Evolutionary conservation across 2,329 filamentous ascomycete species (phyloP).

Genomic region (Ophiognomonia clavigignenti-juglandacearum): DNA sequence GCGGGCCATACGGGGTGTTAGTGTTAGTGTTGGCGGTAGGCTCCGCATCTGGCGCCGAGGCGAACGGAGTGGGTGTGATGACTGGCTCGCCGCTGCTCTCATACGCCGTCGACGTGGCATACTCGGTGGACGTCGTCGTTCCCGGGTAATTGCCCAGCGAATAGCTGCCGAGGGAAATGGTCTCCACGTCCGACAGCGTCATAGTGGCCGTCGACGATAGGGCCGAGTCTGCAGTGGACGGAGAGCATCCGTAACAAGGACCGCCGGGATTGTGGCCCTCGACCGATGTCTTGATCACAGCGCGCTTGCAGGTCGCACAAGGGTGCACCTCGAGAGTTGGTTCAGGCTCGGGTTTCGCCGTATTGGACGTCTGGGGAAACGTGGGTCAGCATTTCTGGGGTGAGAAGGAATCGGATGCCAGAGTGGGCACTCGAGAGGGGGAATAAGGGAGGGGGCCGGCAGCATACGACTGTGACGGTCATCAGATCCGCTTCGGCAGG

Average conservation of each 20-base stretch:
- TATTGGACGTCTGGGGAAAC: slow-evolving; percentile 20
- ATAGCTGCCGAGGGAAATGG: not conserved
- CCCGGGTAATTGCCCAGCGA: not conserved
- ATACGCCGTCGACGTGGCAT: not conserved
- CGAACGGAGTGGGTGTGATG: not conserved
- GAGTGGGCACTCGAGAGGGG: not conserved
- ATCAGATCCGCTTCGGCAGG: slow-evolving; percentile 18
- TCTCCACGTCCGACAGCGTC: slow-evolving; percentile 4
- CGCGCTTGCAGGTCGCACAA: slow-evolving; percentile 21
- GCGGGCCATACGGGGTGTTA: not conserved
- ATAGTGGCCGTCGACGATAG: slow-evolving; percentile 6
- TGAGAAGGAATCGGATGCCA: too few relatives aligned
- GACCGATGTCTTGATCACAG: slow-evolving; percentile 21
- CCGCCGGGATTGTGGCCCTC: slow-evolving; percentile 21
- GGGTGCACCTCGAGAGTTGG: slow-evolving; percentile 21
- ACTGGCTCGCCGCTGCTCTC: not conserved
- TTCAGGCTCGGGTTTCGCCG: slow-evolving; percentile 15
- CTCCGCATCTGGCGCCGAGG: not conserved
- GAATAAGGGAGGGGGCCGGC: not conserved
- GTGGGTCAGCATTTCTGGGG: not conserved
- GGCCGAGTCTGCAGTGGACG: slow-evolving; percentile 6
- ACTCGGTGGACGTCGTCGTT: not conserved
- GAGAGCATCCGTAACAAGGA: slow-evolving; percentile 21
- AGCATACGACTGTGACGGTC: slow-evolving; percentile 23
- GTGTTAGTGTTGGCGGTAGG: too few relatives aligned